phyloP scores from a whole-genome alignment of 1,284 basidiomycete species.

The Moesziomyces globuligerus region DNA sequence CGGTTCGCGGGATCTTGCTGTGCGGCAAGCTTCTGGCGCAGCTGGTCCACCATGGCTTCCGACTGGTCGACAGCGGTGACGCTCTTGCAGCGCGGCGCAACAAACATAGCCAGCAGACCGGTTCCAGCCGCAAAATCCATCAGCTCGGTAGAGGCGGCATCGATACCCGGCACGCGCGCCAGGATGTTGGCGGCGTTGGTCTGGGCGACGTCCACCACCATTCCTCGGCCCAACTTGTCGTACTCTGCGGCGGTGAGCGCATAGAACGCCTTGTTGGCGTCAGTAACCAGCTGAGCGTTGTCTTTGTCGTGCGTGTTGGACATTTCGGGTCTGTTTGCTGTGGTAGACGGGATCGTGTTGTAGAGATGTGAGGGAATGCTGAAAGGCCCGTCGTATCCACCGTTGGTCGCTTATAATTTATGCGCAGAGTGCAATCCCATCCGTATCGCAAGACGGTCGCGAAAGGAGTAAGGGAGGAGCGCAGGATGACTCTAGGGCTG shows the following conservation, averaged over 20 bases:
- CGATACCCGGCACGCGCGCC: constrained; percentile 22
- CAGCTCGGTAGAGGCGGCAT: constrained; percentile 9
- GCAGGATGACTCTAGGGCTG: no score
- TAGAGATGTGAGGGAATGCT: neutral
- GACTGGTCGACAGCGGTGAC: constrained; percentile 42
- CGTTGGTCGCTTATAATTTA: no score
- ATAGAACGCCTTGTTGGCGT: constrained; percentile 47
- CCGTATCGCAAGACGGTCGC: no score
- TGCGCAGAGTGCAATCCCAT: no score
- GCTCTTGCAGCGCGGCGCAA: constrained; percentile 30
- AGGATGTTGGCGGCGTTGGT: constrained; percentile 42
- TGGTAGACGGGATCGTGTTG: no score
- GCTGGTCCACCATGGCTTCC: constrained; percentile 35
- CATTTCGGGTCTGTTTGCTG: constrained; percentile 4
- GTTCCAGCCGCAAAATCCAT: constrained; percentile 48
- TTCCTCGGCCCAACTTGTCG: constrained; percentile 36
- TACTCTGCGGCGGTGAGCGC: constrained; percentile 44
- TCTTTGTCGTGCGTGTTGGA: constrained; percentile 1
- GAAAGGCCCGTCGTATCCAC: no score
- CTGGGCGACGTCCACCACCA: constrained; percentile 30
- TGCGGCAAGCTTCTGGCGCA: constrained; percentile 32
- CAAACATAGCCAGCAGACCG: constrained; percentile 35
- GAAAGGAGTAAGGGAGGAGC: no score
- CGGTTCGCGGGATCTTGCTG: constrained; percentile 5
- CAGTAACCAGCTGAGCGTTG: constrained; percentile 21